Evolutionary conservation across 78 protist species (phyloP), one percentile per base, ranked within the genome.

Genomic region (Polysphondylium violaceum): DNA sequence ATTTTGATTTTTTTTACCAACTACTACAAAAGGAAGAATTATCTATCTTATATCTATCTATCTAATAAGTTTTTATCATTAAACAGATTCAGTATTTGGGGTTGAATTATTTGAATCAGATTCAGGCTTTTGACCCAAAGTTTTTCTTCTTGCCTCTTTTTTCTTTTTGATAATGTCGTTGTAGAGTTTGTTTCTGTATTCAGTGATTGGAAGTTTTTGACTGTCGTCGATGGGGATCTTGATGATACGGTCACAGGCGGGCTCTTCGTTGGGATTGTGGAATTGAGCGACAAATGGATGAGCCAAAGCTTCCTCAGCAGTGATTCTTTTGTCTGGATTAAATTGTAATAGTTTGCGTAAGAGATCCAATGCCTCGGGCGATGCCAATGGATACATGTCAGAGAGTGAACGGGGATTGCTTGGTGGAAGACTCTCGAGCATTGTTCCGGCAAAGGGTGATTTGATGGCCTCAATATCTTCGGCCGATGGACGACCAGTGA

Each of bases 361-460:
- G 29, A 99, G 89, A 65, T 99, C 99, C 25, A 98, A 38, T 12
- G 99, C 99, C 21, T 98, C 99, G 0, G 96, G 83, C 0, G 97
- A 38, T 5, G 99, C 99, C 0, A 69, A 43, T 25, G 99, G 99
- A 77, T 94, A 81, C 92, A 78, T 55, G 53, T 85, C 91, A 16
- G 53, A n/a, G 29, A 92, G 83, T 29, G 92, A 94, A 53, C 92
- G 75, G 71, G 86, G 91, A 53, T 60, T 71, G 6, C 95, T 8
- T 16, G 94, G 89, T 36, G 96, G 96, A 27, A 96, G 41, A 60
- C 73, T 41, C 61, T 96, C 98, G 29, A 97, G 74, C 99, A 97
- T 97, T 12, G 96, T 88, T 8, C 83, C 92, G 4, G 99, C 98
- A 67, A 95, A 97, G 25, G 96, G 96, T 36, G 96, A 88, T 25